Evolutionary conservation across 176 grass and related monocot genomes (phyloP), one percentile per base, ranked within the genome.

Genomic region (Poa annua): DNA sequence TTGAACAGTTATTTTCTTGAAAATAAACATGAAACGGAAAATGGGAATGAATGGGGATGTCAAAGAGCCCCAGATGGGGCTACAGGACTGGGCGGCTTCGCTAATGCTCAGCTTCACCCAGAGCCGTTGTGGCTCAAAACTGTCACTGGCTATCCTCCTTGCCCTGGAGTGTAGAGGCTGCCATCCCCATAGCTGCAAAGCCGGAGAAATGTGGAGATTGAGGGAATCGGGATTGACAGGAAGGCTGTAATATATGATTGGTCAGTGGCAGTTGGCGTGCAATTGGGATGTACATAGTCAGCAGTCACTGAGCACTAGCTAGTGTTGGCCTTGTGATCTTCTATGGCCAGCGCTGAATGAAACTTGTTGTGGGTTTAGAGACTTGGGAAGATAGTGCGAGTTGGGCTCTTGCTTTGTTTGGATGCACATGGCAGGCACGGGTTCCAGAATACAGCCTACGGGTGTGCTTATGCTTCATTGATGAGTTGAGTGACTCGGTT

Each of bases 251-350:
- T 5, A 62, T 62, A 63, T 32, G 29, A 64, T 26, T 34, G 61
- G 29, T 64, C 29, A 64, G 29, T 33, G 61, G 61, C 14, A 63
- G 61, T 33, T 34, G 61, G 61, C 13, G 2, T 32, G 61, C 61
- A 64, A 64, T 5, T 34, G 12, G 61, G 61, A 64, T 64, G 61
- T 34, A 33, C 6, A 32, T 32, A 63, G 25, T 32, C 60, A 63
- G 24, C 60, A 32, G 29, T 64, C 26, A 64, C 26, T 64, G 26
- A 64, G 61, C 61, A 64, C 61, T 64, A 15, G 59, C 24, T 63
- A 64, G 61, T 34, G 61, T 64, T 64, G 26, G 61, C 61, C 61
- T 64, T 63, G 60, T 63, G 16, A 63, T 63, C 60, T 63, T 63
- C 11, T 4, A 24, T 15, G 60, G 3, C 60, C 60, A 64, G 24